Conservation (phyloP, 2,329 filamentous ascomycete species). For the Sclerotinia minor region DNA sequence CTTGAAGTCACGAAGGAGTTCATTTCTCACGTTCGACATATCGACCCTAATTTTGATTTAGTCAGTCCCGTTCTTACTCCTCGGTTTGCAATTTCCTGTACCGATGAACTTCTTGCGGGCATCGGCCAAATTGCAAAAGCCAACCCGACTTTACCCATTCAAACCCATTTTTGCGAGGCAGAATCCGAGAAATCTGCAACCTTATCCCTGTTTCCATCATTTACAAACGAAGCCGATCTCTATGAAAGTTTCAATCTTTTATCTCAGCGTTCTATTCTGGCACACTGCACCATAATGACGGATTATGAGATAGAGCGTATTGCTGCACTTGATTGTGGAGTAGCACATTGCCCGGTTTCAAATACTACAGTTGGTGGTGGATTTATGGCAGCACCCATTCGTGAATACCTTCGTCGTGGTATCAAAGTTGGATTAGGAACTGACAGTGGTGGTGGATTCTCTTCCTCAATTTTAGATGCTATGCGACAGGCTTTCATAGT, state of each 20-base stretch:
- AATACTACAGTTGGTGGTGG: constrained; percentile 64
- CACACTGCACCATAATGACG: constrained; percentile 64
- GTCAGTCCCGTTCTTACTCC: constrained; percentile 53
- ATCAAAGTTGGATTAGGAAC: constrained; percentile 69
- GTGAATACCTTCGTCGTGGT: constrained; percentile 55
- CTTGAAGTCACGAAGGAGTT: constrained; percentile 27
- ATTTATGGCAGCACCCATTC: constrained; percentile 61
- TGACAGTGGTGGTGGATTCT: constrained; percentile 63
- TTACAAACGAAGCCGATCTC: constrained; percentile 58
- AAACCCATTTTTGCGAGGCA: constrained; percentile 69
- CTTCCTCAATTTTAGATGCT: constrained; percentile 57
- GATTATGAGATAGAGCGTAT: constrained; percentile 56
- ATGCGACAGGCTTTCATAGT: constrained; percentile 57
- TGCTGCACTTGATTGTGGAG: constrained; percentile 52
- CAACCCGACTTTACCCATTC: constrained; percentile 55
- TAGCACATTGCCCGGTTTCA: constrained; percentile 64
- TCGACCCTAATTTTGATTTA: constrained; percentile 49
- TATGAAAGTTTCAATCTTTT: constrained; percentile 59
- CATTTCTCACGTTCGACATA: constrained; percentile 43
- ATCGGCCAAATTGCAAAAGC: constrained; percentile 54
- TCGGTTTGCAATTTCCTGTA: constrained; percentile 49
- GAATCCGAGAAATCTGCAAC: constrained; percentile 60
- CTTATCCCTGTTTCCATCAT: constrained; percentile 55
- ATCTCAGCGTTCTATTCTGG: constrained; percentile 57
- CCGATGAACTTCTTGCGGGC: constrained; percentile 52